Evolutionary conservation across 192 early-diverging fungal genomes (phyloP).

Genomic region (Funneliformis geosporum): DNA sequence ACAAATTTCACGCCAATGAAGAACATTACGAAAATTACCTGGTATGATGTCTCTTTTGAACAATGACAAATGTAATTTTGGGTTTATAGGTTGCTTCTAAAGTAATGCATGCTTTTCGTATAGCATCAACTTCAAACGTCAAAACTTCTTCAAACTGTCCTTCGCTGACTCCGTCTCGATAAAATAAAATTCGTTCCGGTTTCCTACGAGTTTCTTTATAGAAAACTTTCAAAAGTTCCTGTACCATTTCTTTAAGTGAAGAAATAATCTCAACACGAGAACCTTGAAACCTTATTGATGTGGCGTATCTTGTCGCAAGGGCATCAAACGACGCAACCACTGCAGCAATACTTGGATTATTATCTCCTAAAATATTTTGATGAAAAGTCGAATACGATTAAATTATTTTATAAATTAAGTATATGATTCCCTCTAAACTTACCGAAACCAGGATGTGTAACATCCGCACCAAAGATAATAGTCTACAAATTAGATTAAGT

Average conservation of each 20-base stretch:
- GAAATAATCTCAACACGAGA: conserved; percentile 65
- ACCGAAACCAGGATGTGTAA: conserved; percentile 83
- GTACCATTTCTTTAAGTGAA: conserved; percentile 59
- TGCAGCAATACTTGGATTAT: conserved; percentile 20
- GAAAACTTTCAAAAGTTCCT: conserved; percentile 64
- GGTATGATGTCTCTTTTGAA: conserved; percentile 80
- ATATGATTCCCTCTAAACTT: background rate
- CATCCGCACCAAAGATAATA: conserved; percentile 88
- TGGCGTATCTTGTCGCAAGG: conserved; percentile 58
- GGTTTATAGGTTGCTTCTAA: conserved; percentile 58
- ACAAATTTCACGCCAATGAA: no score
- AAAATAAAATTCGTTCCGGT: conserved; percentile 72
- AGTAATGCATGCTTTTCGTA: conserved; percentile 55
- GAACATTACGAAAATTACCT: conserved; percentile 34
- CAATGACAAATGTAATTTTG: conserved; percentile 67
- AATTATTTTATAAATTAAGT: background rate
- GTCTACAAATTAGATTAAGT: conserved; percentile 49
- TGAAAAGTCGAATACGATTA: background rate
- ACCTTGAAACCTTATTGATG: conserved; percentile 59
- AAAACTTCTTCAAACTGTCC: conserved; percentile 71
- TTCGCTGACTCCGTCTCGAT: conserved; percentile 84
- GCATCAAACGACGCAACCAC: conserved; percentile 53
- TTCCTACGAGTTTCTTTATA: conserved; percentile 60
- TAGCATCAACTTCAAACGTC: conserved; percentile 65
- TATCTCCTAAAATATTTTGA: conserved; percentile 21